A percentile compares a stretch with the other conserved stretches of the same genome.
These are phyloP conservation scores for Penicillium brasilianum DNA, from an alignment of 2,329 filamentous ascomycete species.

Conservation along the genomic window DNA sequence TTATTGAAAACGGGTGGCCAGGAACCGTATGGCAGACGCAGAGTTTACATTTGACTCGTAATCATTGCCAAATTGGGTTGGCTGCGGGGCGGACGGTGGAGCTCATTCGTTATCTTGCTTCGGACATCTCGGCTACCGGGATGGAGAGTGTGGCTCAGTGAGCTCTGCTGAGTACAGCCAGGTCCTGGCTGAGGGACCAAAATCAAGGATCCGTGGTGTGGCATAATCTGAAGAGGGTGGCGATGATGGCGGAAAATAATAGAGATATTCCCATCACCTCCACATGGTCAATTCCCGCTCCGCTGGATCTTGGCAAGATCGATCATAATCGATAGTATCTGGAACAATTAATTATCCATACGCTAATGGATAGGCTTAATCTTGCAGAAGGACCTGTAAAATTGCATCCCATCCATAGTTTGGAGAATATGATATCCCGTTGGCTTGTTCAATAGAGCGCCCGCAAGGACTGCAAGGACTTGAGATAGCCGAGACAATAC, in stretches of 20 bases:
- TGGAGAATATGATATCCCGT: background rate
- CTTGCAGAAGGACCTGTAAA: background rate
- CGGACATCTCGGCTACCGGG: constrained; percentile 13
- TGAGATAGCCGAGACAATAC: background rate
- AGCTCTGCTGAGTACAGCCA: background rate
- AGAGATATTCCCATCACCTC: background rate
- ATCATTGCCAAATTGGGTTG: constrained; percentile 1
- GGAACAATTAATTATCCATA: background rate
- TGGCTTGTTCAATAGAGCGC: background rate
- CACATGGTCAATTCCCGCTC: background rate
- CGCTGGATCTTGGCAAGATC: background rate
- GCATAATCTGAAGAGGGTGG: background rate
- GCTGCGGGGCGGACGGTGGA: constrained; percentile 9
- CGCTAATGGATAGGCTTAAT: background rate
- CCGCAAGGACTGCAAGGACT: background rate
- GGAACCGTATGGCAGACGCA: background rate
- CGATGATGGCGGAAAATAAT: background rate
- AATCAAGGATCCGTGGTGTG: background rate
- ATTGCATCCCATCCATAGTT: background rate
- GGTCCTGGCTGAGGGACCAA: background rate
- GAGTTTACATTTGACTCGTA: background rate
- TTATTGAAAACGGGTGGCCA: background rate
- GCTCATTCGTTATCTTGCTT: constrained; percentile 9
- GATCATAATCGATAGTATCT: background rate
- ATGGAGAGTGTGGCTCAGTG: background rate